Evolutionary conservation across 805 yeast species (phyloP).

Genomic region (Priceomyces carsonii): DNA sequence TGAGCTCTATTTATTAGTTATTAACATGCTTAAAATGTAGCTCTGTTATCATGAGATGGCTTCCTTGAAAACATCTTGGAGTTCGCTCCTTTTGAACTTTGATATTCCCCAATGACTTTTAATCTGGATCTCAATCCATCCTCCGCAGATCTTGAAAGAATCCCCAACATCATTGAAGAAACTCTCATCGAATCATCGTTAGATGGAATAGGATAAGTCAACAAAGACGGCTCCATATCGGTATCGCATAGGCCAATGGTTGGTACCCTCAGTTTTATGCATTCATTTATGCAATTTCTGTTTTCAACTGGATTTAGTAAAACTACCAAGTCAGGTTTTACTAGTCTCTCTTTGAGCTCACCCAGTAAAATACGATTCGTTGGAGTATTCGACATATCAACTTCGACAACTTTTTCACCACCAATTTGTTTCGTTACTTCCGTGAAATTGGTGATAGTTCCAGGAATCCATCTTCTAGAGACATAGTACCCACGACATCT

Average conservation of each 20-base stretch:
- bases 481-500: conserved; percentile 81
- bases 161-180: conserved; percentile 76
- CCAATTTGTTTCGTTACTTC: conserved; percentile 59
- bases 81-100: conserved; percentile 7
- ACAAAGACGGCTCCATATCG: conserved; percentile 83
- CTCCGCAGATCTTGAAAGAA: conserved; percentile 82
- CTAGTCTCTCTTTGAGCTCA: conserved; percentile 50
- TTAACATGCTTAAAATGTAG: no score
- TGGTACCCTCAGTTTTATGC: conserved; percentile 80
- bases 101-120: conserved; percentile 19
- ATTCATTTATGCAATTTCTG: conserved; percentile 77
- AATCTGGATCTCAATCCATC: conserved; percentile 67
- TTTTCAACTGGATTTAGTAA: conserved; percentile 87
- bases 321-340: conserved; percentile 88
- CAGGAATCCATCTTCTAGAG: conserved; percentile 88
- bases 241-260: conserved; percentile 94
- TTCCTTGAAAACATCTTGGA: conserved; percentile 1
- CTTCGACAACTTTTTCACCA: conserved; percentile 48
- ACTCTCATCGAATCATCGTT: conserved; percentile 90
- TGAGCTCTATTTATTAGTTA: no score
- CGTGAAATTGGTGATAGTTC: conserved; percentile 83
- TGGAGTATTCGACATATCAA: conserved; percentile 69
- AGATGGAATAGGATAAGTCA: conserved; percentile 94
- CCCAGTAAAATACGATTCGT: conserved; percentile 57
- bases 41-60: no score